These are phyloP conservation scores for Musa beccarii DNA, from an alignment of 176 grass and related monocot species.

Conservation along the genomic window DNA sequence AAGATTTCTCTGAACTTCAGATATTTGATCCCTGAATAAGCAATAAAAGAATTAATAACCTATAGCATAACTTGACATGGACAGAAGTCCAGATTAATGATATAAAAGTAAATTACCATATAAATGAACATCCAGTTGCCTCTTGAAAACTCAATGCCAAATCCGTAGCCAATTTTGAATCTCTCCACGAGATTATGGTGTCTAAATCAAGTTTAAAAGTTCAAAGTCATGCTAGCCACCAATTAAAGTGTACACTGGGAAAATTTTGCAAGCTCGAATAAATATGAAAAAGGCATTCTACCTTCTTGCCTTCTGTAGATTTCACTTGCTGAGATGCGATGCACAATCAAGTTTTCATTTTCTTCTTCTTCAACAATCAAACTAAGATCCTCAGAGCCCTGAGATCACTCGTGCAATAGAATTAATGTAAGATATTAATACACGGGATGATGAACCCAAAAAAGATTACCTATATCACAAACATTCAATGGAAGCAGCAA, in stretches of 20 bases:
- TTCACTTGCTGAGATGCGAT: constrained; percentile 61
- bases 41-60: constrained; percentile 4
- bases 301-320: constrained; percentile 83
- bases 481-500: too few relatives aligned
- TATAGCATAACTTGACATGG: constrained; percentile 13
- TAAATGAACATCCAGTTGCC: constrained; percentile 57
- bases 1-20: constrained; percentile 39
- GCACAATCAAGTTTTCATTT: constrained; percentile 50
- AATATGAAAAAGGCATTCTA: constrained; percentile 26
- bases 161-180: constrained; percentile 59
- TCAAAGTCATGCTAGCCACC: background rate
- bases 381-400: constrained; percentile 59
- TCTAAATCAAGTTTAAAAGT: constrained; percentile 29
- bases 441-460: too few relatives aligned
- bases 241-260: background rate
- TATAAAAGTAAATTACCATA: constrained; percentile 55
- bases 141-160: constrained; percentile 79
- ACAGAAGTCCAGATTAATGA: background rate
- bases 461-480: too few relatives aligned
- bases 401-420: constrained; percentile 18
- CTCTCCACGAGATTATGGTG: constrained; percentile 75
- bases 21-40: constrained; percentile 44
- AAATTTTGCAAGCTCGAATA: constrained; percentile 7
- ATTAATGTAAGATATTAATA: background rate
- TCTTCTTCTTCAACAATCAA: constrained; percentile 64